phyloP scores from a whole-genome alignment of 1,284 basidiomycete genomes.

The Ceratobasidium sp. region DNA sequence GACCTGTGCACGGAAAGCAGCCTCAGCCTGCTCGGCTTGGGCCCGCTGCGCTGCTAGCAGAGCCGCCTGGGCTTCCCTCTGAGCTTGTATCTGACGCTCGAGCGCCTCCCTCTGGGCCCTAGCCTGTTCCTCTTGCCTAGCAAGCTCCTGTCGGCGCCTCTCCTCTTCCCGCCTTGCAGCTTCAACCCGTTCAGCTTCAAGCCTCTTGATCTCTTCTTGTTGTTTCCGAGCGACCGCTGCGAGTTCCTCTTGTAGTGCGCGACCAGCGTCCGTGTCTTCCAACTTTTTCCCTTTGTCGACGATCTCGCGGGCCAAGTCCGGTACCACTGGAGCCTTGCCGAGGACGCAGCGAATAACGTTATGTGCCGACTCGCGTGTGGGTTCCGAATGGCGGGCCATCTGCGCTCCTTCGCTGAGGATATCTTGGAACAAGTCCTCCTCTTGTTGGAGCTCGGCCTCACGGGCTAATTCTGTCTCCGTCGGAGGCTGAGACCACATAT shows the following conservation, averaged over 20 bases:
- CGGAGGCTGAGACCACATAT: constrained; percentile 58
- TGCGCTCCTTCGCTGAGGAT: not conserved
- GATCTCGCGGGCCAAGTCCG: not conserved
- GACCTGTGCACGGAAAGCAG: too few relatives aligned
- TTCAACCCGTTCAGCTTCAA: not conserved
- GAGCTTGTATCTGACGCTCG: too few relatives aligned
- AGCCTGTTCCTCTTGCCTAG: not conserved
- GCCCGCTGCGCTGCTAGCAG: too few relatives aligned
- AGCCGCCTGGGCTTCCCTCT: too few relatives aligned
- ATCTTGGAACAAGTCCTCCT: constrained; percentile 14
- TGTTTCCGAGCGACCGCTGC: not conserved
- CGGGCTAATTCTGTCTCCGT: not conserved
- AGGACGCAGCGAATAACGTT: constrained; percentile 5
- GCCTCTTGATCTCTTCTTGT: not conserved
- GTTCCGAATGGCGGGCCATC: not conserved
- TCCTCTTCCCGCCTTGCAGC: not conserved
- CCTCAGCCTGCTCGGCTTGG: too few relatives aligned
- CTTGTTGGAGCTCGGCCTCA: not conserved
- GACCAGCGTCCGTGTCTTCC: constrained; percentile 6
- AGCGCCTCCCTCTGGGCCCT: too few relatives aligned
- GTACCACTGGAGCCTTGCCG: not conserved
- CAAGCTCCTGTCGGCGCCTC: not conserved
- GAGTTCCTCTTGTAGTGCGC: not conserved
- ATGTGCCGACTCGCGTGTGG: not conserved
- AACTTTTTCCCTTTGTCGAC: constrained; percentile 12